Evolutionary conservation across 179 eudicot species (phyloP).

Genomic region (Heliamphora pulchella): DNA sequence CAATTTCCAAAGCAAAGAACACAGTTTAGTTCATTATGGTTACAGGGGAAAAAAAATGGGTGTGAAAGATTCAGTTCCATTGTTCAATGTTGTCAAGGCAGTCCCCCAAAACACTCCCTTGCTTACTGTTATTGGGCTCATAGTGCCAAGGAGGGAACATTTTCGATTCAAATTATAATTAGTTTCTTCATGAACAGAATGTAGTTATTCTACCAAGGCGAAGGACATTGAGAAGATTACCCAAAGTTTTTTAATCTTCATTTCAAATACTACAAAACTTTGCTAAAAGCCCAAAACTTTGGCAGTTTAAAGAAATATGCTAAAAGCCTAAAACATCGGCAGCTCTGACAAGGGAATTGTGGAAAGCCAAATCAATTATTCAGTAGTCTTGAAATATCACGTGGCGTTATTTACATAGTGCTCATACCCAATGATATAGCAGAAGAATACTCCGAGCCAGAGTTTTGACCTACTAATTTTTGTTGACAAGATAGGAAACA

Average conservation of each 20-base stretch:
- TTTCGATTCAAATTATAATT: background rate
- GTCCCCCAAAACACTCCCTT: background rate
- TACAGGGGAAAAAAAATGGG: background rate
- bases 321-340: slow-evolving; percentile 1
- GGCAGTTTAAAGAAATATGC: slow-evolving; percentile 6
- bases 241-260: background rate
- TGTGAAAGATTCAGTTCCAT: background rate
- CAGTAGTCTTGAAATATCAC: too few species aligned
- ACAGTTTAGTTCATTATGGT: background rate
- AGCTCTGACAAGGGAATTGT: too few species aligned
- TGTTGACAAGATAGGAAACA: too few species aligned
- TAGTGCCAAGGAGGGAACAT: background rate
- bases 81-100: background rate
- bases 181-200: background rate
- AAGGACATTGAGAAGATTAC: background rate
- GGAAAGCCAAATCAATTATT: too few species aligned
- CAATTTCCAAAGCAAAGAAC: background rate
- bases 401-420: too few species aligned
- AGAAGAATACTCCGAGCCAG: too few species aligned
- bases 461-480: too few species aligned
- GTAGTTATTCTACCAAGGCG: slow-evolving; percentile 1
- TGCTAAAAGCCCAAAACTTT: background rate
- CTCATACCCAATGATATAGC: too few species aligned
- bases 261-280: background rate
- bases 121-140: background rate